Base-by-base conservation (phyloP, 352 stramenopile genomes). In the Pythium scleroteichum region DNA sequence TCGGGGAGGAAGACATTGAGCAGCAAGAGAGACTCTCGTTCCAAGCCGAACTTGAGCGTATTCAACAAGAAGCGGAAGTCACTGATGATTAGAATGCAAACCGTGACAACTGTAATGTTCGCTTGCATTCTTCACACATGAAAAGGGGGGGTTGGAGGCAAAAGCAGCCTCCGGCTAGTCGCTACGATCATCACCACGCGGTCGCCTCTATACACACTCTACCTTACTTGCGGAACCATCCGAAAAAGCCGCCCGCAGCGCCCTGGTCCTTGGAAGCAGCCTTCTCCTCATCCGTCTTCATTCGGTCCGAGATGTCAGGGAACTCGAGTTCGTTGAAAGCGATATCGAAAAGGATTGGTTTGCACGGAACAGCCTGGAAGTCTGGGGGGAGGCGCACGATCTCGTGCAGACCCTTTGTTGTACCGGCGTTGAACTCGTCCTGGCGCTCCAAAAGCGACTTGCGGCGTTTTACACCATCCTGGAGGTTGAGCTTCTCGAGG, bases 301-400 rank as follows among this genome's bases (percentile, higher is more conserved):
- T 87, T 42, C 85, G 82, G 42, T 87, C 73, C 27, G 74, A 81
- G 59, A 94, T 79, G 52, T 91, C 79, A 2, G 85, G 85, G 49
- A 92, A 82, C 60, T 88, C 80, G 42, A 94, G 73, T 69, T 91
- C 85, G 52, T 88, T 90, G 58, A 91, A 90, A 39, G 85, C 82
- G 52, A 92, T 73, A 59, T 94, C 85, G 46, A 94, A 92, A 9
- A 94, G 72, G 58, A 94, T 71, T 14, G 85, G 85, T 70, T 94
- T 94, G 75, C 71, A 84, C 24, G 82, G 74, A 10, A 92, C 63
- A 13, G 85, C 67, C 50, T 72, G 72, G 53, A 92, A 88, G 51
- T 79, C 69, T 3, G 85, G 85, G 17, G 79, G 81, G 26, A 92
- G 66, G 52, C 75, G 74, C 42, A 94, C 65, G 27, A 94, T 65